Base-by-base conservation (phyloP, 768 basidiomycete species). In the Boletus coccyginus region DNA sequence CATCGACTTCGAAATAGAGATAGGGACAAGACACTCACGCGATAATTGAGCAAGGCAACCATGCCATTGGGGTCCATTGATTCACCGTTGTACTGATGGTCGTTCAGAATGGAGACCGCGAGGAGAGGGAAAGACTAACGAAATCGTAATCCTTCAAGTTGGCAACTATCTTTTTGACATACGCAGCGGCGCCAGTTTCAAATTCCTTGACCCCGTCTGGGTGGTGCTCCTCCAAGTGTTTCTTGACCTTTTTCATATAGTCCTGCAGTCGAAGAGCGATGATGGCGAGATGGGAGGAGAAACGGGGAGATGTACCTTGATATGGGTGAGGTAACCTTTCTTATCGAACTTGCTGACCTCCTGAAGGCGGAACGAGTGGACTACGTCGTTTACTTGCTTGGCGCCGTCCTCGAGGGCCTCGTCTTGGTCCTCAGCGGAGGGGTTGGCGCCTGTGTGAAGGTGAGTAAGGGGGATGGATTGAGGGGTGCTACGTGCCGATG, bases 71-170 rank as follows among this genome's bases (percentile, higher is more conserved):
- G 77, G 70, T 92, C 82, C 89, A 91, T 89, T 41, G 52, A 65
- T 70, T 87, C 87, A 56, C 90, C 86, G 48, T 78, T 82, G 76
- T 83, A 91, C 89, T 91, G 49, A 13, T 40, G 29, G 19, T 14
- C 53, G 6, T 4, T 64, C 42, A 59, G 54, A 31, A n/a, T 5
- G 24, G 27, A 21, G 27, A 16, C 5, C 16, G 24, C 12, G 32
- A 13, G 16, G 12, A n/a, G 12, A 31, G 21, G 21, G 3, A 0
- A 29, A 39, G 14, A 73, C 88, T 61, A 57, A 92, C 90, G 73
- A 98, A 97, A 76, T 98, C 94, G 70, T 81, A 97, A 72, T 98
- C 88, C 66, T 94, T 92, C 81, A 99, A 90, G 71, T 91, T 91
- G 53, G 76, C 82, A 27, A 97, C 73, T 57, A 99, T 78, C 74